Evolutionary conservation across 148 eudicot species (phyloP).

Genomic region (Silene uniflora): DNA sequence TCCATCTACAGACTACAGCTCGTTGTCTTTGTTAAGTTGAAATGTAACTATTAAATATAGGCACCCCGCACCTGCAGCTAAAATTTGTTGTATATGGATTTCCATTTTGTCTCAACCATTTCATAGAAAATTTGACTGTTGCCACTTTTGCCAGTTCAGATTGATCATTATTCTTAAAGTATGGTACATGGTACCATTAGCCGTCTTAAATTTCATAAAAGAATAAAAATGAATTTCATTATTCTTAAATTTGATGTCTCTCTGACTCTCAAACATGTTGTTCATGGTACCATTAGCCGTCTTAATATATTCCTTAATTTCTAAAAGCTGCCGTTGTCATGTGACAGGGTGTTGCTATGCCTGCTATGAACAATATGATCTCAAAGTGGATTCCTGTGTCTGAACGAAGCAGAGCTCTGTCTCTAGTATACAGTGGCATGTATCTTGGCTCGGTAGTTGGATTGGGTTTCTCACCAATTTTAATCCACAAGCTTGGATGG

Average conservation of each 20-base stretch:
- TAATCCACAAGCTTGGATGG: conserved; percentile 92
- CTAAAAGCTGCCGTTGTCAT: conserved; percentile 18
- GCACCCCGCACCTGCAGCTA: not conserved
- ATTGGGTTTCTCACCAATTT: conserved; percentile 75
- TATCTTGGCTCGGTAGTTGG: conserved; percentile 98
- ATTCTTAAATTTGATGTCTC: too few species aligned
- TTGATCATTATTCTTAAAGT: too few species aligned
- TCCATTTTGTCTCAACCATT: too few species aligned
- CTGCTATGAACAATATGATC: conserved; percentile 94
- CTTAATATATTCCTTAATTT: not conserved
- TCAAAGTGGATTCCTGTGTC: conserved; percentile 98
- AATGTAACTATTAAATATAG: not conserved
- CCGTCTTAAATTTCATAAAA: too few species aligned
- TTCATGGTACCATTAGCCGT: not conserved
- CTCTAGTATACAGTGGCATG: conserved; percentile 97
- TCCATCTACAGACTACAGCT: not conserved
- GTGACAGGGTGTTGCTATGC: conserved; percentile 97
- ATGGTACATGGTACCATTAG: not conserved
- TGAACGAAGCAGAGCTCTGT: conserved; percentile 96
- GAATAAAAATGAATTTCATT: too few species aligned
- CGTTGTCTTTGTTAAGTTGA: not conserved
- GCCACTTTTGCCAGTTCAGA: too few species aligned
- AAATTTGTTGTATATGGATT: not conserved
- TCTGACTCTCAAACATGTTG: not conserved
- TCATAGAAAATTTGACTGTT: too few species aligned